Percentiles rank a stretch among this genome's conserved stretches.
Conservation (phyloP, 306 rosid species). For the Fragaria vesca region DNA sequence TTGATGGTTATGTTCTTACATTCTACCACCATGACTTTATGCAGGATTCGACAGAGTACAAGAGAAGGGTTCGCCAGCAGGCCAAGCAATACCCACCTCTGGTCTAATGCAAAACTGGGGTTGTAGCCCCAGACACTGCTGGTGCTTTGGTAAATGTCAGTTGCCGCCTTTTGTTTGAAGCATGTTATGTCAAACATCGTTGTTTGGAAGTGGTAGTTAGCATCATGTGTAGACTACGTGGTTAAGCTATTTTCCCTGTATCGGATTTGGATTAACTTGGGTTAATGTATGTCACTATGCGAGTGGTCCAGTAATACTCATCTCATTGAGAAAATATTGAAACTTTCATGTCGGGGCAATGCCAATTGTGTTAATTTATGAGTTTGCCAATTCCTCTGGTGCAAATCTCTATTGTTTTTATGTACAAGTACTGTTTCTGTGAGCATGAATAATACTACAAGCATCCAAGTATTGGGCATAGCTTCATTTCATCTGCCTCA, state of each 20-base stretch:
- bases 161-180: conserved; percentile 38
- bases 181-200: conserved; percentile 18
- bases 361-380: conserved; percentile 8
- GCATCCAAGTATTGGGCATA: neutral
- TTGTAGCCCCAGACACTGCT: conserved; percentile 22
- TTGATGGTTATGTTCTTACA: conserved; percentile 8
- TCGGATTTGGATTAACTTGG: conserved; percentile 35
- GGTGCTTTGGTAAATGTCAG: conserved; percentile 37
- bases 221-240: conserved; percentile 31
- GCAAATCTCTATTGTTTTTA: neutral
- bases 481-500: neutral
- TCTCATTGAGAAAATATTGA: conserved; percentile 17
- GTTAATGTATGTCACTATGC: conserved; percentile 46
- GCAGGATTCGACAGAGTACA: conserved; percentile 83
- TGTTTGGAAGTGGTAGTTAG: conserved; percentile 38
- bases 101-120: conserved; percentile 45
- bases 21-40: conserved; percentile 17
- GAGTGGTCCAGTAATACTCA: conserved; percentile 37
- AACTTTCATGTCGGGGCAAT: conserved; percentile 13
- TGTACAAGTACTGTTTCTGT: neutral
- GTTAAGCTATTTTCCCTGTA: conserved; percentile 14
- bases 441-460: neutral
- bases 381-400: neutral
- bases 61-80: conserved; percentile 83
- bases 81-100: conserved; percentile 86